Evolutionary conservation across 169 alveolate species (phyloP).

Genomic region (Eimeria zaria): DNA sequence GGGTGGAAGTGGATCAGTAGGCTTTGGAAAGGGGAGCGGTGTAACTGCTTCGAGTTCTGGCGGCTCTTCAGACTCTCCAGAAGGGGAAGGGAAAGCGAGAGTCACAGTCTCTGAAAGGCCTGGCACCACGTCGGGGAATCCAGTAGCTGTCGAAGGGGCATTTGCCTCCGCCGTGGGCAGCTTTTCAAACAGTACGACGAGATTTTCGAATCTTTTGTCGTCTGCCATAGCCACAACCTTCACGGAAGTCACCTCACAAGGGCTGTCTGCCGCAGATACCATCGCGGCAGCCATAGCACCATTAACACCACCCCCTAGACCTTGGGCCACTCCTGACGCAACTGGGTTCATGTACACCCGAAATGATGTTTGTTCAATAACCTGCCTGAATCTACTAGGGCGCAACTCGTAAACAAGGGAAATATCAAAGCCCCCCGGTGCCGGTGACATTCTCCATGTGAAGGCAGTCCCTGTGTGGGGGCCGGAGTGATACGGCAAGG

Average conservation of each 20-base stretch:
- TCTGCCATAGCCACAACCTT: neutral
- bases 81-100: conserved; percentile 26
- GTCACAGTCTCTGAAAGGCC: neutral
- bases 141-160: conserved; percentile 48
- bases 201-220: conserved; percentile 30
- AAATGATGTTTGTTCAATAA: conserved; percentile 47
- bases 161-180: conserved; percentile 66
- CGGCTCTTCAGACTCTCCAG: conserved; percentile 6
- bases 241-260: conserved; percentile 27
- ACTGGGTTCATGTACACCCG: conserved; percentile 59
- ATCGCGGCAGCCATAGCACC: conserved; percentile 61
- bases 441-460: conserved; percentile 59
- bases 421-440: conserved; percentile 61
- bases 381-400: neutral
- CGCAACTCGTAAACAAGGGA: conserved; percentile 55
- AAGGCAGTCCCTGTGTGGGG: conserved; percentile 60
- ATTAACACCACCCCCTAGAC: conserved; percentile 31
- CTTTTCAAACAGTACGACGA: conserved; percentile 1
- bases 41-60: conserved; percentile 45
- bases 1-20: neutral
- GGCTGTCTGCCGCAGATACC: conserved; percentile 2
- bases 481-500: conserved; percentile 65
- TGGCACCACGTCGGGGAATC: conserved; percentile 20
- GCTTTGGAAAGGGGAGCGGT: conserved; percentile 7
- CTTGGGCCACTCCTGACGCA: conserved; percentile 2